Evolutionary conservation across 345 rosid genomes (phyloP), one percentile per base, ranked within the genome.

Genomic region (Arabidopsis thaliana): DNA sequence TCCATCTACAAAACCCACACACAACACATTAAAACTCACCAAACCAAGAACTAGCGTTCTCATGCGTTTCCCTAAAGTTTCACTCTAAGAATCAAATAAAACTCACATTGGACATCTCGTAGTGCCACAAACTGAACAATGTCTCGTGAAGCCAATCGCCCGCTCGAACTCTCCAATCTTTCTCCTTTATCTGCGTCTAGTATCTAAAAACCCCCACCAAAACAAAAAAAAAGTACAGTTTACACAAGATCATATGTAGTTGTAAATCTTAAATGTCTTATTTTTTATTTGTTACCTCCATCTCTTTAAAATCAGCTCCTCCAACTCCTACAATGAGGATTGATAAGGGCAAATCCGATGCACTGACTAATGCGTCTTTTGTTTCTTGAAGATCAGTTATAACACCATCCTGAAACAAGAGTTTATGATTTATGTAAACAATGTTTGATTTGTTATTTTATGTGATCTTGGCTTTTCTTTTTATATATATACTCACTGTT

Each of bases 381-480:
- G 98, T 93, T 84, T 93, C 98, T 82, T 91, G 98, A 73, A 93
- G 94, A 82, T 93, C 98, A 13, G 97, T 93, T 61, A 93, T 85
- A 5, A 93, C 97, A 72, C 98, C 98, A 77, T 91, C 98, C 98
- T 93, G 77, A 16, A 63, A 75, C 16, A 56, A 20, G n/a, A n/a
- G 28, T 25, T 52, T 56, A 12, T 36, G 13, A 7, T 41, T 69
- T 8, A 50, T 3, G 55, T 20, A 55, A 69, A 70, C 20, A 63
- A 7, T 20, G 9, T 56, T 71, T 46, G 23, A 51, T 51, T 50
- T 58, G 42, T 48, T 24, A 4, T 41, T n/a, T 55, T 13, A 8
- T 20, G 45, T 52, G 2, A 23, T 60, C 45, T 44, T 23, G 42
- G 16, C 16, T 30, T 76, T 37, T 77, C 3, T 32, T 4, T 5